Percentiles rank a stretch among this genome's conserved stretches.
Conservation (phyloP, 352 stramenopile species). For the Pythium rishiriense region DNA sequence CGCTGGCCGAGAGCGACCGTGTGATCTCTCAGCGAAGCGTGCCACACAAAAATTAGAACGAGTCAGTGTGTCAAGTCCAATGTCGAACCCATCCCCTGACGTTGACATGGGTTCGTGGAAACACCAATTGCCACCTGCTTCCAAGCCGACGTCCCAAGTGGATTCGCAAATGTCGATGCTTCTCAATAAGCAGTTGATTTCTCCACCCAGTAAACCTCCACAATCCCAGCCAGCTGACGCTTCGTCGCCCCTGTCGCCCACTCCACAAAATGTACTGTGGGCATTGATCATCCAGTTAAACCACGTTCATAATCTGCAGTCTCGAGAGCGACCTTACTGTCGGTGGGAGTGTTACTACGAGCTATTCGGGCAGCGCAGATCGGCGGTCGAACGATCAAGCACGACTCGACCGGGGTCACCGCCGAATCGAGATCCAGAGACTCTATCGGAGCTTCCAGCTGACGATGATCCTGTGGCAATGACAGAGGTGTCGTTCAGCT, state of each 20-base stretch:
- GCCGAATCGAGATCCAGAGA: not conserved
- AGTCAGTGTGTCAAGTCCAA: not conserved
- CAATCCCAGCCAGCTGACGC: not conserved
- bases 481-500: constrained; percentile 51
- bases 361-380: constrained; percentile 54
- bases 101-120: not conserved
- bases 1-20: not conserved
- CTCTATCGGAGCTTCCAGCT: not conserved
- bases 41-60: not conserved
- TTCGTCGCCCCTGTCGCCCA: not conserved
- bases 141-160: constrained; percentile 29
- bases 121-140: constrained; percentile 9
- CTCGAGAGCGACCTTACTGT: constrained; percentile 53
- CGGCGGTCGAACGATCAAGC: constrained; percentile 46
- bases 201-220: constrained; percentile 27
- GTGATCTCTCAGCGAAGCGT: not conserved
- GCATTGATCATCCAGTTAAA: constrained; percentile 56
- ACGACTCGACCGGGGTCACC: not conserved
- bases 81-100: not conserved
- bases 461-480: not conserved
- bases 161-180: constrained; percentile 50
- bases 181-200: constrained; percentile 49
- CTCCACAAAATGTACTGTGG: constrained; percentile 41
- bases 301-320: constrained; percentile 63
- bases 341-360: constrained; percentile 77